Evolutionary conservation across 1,284 basidiomycete species (phyloP).

Genomic region (Ustilago sp.): DNA sequence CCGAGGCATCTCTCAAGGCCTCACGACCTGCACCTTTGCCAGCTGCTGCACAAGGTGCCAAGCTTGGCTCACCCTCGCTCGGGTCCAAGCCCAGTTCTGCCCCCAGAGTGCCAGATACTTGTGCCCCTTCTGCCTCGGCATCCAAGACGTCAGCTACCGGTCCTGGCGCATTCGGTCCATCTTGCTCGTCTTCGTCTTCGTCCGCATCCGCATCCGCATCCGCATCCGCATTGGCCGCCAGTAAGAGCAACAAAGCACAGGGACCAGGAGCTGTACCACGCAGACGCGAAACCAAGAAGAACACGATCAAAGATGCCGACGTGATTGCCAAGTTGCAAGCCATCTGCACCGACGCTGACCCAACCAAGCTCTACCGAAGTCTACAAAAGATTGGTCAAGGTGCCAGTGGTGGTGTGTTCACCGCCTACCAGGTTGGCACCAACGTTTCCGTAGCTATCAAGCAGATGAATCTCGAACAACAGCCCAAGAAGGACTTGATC

Average conservation of each 20-base stretch:
- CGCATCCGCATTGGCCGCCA: slow-evolving; percentile 11
- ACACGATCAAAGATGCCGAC: slow-evolving; percentile 82
- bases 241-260: slow-evolving; percentile 23
- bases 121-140: slow-evolving; percentile 7
- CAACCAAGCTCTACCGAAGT: slow-evolving; percentile 90
- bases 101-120: slow-evolving; percentile 5
- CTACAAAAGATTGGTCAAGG: slow-evolving; percentile 98
- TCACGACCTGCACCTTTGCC: slow-evolving; percentile 54
- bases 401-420: slow-evolving; percentile 97
- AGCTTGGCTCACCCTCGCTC: slow-evolving; percentile 18
- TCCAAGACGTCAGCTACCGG: slow-evolving; percentile 8
- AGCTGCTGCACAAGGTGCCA: slow-evolving; percentile 7
- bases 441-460: slow-evolving; percentile 97
- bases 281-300: slow-evolving; percentile 79
- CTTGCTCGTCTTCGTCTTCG: slow-evolving; percentile 8
- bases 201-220: slow-evolving; percentile 14
- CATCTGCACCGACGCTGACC: slow-evolving; percentile 97
- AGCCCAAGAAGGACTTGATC: slow-evolving; percentile 99
- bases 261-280: slow-evolving; percentile 72
- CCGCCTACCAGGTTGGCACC: slow-evolving; percentile 94
- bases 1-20: slow-evolving; percentile 43
- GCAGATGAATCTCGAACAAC: slow-evolving; percentile 99
- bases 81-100: slow-evolving; percentile 20
- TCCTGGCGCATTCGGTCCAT: slow-evolving; percentile 6
- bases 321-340: slow-evolving; percentile 89